phyloP scores from a whole-genome alignment of 2,329 filamentous ascomycete genomes.

The Sclerotinia nivalis region DNA sequence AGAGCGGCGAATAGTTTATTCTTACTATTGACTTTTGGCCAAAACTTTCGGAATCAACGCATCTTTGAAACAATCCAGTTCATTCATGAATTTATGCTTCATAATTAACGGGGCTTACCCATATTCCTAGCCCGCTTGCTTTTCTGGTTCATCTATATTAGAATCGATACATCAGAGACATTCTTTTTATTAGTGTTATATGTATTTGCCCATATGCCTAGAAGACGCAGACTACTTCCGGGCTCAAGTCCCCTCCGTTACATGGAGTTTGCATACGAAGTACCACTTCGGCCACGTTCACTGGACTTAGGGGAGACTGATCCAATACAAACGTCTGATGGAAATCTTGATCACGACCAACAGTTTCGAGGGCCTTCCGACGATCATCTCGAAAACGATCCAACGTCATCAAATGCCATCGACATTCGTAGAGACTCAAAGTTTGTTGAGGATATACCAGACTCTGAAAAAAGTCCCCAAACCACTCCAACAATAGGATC shows the following conservation, averaged over 20 bases:
- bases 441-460: too few species aligned
- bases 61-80: neutral
- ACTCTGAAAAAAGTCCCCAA: neutral
- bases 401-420: neutral
- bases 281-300: neutral
- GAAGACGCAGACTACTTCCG: neutral
- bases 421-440: neutral
- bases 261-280: neutral
- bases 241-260: neutral
- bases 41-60: accelerated
- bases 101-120: neutral
- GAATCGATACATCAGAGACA: neutral
- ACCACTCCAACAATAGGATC: neutral
- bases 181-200: neutral
- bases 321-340: neutral
- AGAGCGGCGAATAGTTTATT: neutral
- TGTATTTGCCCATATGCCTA: neutral
- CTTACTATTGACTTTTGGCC: neutral
- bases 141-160: neutral
- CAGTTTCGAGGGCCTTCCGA: neutral
- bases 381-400: neutral
- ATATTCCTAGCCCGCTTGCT: neutral
- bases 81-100: neutral
- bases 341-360: neutral
- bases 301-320: too few species aligned